A percentile compares a stretch with the other conserved stretches of the same genome.
phyloP scores from a whole-genome alignment of 208 protist species.

The Crithidia expoeki region DNA sequence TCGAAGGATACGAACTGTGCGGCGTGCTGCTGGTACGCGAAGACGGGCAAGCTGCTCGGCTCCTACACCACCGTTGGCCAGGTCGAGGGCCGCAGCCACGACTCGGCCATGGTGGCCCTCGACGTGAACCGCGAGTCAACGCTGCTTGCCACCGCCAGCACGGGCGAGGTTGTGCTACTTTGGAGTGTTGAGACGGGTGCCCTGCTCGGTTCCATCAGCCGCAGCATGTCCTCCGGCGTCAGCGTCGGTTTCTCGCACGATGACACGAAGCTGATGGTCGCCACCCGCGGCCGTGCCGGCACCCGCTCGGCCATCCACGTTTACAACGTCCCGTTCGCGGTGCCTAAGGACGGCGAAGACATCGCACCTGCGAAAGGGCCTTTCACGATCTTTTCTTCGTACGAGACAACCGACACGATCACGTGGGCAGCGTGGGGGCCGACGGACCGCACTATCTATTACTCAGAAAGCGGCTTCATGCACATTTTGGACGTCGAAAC shows the following conservation, averaged over 20 bases:
- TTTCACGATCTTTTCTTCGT: slow-evolving; percentile 69
- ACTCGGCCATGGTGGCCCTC: slow-evolving; percentile 92
- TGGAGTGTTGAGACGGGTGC: slow-evolving; percentile 95
- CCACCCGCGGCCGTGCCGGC: slow-evolving; percentile 88
- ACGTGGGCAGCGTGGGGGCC: slow-evolving; percentile 96
- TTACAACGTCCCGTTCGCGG: slow-evolving; percentile 85
- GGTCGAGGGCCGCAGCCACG: slow-evolving; percentile 44
- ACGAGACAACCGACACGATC: slow-evolving; percentile 70
- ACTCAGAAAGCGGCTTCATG: slow-evolving; percentile 92
- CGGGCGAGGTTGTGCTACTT: slow-evolving; percentile 76
- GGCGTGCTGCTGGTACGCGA: slow-evolving; percentile 91
- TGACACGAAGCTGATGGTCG: slow-evolving; percentile 89
- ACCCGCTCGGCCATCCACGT: slow-evolving; percentile 86
- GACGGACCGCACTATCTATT: slow-evolving; percentile 96
- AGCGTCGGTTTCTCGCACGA: slow-evolving; percentile 90
- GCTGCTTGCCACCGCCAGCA: slow-evolving; percentile 79
- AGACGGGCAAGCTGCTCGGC: slow-evolving; percentile 95
- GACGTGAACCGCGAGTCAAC: slow-evolving; percentile 94
- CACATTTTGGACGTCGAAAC: slow-evolving; percentile 93
- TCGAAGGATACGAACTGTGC: slow-evolving; percentile 92
- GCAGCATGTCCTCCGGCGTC: slow-evolving; percentile 67
- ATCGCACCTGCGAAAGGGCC: slow-evolving; percentile 62
- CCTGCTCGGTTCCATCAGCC: slow-evolving; percentile 72
- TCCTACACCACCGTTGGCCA: slow-evolving; percentile 93
- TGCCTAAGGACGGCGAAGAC: slow-evolving; percentile 58